phyloP scores from a whole-genome alignment of 148 eudicot genomes.

The Vaccinium corymbosum region DNA sequence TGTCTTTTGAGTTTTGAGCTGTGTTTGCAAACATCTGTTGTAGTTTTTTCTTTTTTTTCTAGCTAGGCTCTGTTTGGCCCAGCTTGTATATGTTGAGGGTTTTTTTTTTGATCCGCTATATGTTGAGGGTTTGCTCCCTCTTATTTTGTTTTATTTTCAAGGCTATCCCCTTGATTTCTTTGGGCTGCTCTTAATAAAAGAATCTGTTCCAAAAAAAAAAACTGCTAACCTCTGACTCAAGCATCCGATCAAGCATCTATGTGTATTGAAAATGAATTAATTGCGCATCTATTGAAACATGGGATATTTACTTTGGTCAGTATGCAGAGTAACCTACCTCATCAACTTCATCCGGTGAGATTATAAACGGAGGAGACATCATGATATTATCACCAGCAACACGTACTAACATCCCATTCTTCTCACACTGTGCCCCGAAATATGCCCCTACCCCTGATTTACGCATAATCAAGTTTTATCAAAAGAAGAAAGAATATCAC shows the following conservation, averaged over 20 bases:
- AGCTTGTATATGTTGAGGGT: too few relatives aligned
- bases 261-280: background rate
- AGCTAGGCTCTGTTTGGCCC: too few relatives aligned
- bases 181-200: too few relatives aligned
- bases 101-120: too few relatives aligned
- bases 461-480: background rate
- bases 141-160: too few relatives aligned
- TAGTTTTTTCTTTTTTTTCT: too few relatives aligned
- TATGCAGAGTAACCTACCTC: constrained; percentile 41
- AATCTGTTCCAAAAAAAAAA: background rate
- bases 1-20: too few relatives aligned
- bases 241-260: background rate
- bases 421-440: constrained; percentile 88
- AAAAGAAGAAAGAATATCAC: background rate
- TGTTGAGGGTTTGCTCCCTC: too few relatives aligned
- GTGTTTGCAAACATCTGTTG: too few relatives aligned
- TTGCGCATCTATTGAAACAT: background rate
- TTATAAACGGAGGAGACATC: constrained; percentile 88
- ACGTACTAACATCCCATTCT: constrained; percentile 88
- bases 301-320: background rate
- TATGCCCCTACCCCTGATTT: constrained; percentile 70
- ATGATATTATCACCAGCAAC: constrained; percentile 84
- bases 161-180: too few relatives aligned
- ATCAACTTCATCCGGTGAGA: constrained; percentile 63
- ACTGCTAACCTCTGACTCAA: constrained; percentile 3